Evolutionary conservation across 192 early-diverging fungal species (phyloP).

Genomic region (Diversispora eburnea): DNA sequence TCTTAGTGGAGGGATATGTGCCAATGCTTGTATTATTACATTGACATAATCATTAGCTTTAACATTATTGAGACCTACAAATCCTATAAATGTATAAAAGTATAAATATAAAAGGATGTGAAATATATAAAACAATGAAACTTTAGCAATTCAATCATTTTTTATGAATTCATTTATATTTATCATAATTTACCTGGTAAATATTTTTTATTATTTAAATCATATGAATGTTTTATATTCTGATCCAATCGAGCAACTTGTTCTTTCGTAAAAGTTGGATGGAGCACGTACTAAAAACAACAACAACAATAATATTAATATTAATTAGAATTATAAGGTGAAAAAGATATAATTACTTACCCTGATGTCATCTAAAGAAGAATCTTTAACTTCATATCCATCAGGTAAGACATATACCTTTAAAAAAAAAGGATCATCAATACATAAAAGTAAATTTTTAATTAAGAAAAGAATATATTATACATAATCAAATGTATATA

Average conservation of each 20-base stretch:
- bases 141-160: not conserved
- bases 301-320: not conserved
- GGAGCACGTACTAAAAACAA: constrained; percentile 68
- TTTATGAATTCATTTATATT: too few relatives aligned
- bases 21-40: constrained; percentile 82
- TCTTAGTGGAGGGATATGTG: constrained; percentile 82
- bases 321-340: not conserved
- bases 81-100: constrained; percentile 49
- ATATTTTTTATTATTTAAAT: constrained; percentile 83
- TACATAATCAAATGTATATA: constrained; percentile 24
- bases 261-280: constrained; percentile 70
- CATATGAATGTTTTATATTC: constrained; percentile 56
- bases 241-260: constrained; percentile 70
- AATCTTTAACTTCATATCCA: constrained; percentile 82
- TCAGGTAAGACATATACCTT: constrained; percentile 91
- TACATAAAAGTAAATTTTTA: not conserved
- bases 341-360: constrained; percentile 34
- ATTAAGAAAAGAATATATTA: not conserved
- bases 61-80: constrained; percentile 91
- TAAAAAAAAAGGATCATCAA: not conserved
- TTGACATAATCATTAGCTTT: constrained; percentile 96
- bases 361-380: constrained; percentile 90
- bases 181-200: constrained; percentile 63
- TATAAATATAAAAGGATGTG: not conserved
- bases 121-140: constrained; percentile 3